Conservation (phyloP, 2,329 filamentous ascomycete species). For the Sarocladium kiliense region DNA sequence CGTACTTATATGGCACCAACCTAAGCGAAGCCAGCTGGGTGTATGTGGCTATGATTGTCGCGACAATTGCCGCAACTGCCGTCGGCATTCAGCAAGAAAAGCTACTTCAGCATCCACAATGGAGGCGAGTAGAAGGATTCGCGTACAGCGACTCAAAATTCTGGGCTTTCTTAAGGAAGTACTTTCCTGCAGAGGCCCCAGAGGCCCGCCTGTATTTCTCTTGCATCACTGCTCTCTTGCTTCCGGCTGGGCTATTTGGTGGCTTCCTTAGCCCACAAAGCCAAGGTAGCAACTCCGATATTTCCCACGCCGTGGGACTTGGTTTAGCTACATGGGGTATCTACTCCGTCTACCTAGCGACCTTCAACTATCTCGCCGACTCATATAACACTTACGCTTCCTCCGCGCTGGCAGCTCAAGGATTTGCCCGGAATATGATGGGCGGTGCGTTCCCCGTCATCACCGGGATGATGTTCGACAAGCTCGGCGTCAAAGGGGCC, state of each 20-base stretch:
- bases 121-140: conserved; percentile 19
- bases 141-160: conserved; percentile 24
- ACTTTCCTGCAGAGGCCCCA: conserved; percentile 50
- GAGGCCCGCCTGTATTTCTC: conserved; percentile 81
- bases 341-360: conserved; percentile 78
- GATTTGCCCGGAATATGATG: conserved; percentile 78
- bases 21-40: conserved; percentile 66
- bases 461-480: conserved; percentile 65
- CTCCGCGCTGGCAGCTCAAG: conserved; percentile 81
- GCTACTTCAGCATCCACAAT: conserved; percentile 44
- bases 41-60: conserved; percentile 68
- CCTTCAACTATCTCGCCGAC: conserved; percentile 91
- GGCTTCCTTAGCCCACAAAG: conserved; percentile 23
- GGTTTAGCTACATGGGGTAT: conserved; percentile 78
- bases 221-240: conserved; percentile 67
- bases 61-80: conserved; percentile 58
- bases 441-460: conserved; percentile 78
- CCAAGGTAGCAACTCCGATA: conserved; percentile 11
- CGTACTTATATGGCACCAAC: conserved; percentile 63
- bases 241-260: conserved; percentile 71
- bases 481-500: conserved; percentile 65
- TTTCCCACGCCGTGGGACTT: conserved; percentile 48
- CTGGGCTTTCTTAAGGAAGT: conserved; percentile 40
- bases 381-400: conserved; percentile 81
- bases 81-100: conserved; percentile 69